Base-by-base conservation (phyloP, 148 eudicot genomes). In the Persicaria maculosa region DNA sequence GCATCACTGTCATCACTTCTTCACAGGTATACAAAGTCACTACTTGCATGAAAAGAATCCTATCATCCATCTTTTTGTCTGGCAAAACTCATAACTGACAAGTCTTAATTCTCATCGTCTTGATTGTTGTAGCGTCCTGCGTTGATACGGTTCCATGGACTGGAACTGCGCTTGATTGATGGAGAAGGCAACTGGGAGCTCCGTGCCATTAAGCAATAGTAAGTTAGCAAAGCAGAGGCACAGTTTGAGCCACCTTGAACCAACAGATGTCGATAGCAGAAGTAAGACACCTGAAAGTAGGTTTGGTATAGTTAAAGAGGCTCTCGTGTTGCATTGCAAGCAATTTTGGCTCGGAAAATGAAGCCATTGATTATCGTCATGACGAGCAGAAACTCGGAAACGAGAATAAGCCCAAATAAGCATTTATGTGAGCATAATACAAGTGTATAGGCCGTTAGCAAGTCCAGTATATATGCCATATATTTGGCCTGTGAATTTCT, bases 131-230 rank as follows among this genome's bases (percentile, higher is more conserved):
- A 94, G 97, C 97, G 97, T 68, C 97, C 98, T 73, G 98, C 98
- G 70, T 83, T 94, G 75, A 94, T 94, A 76, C 96, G 93, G 44
- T 92, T 89, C 89, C 98, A 94, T 80, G 78, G 85, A 9, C 71
- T 72, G 85, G 97, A 94, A 81, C 80, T 94, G 71, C 83, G 91
- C 74, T 79, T 94, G 77, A 85, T 92, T 47, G 98, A 91, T 69
- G 98, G 98, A n/a, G 97, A 94, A 80, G 98, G 98, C 12, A 88
- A 85, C 64, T 91, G 97, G 98, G 97, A 94, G 85, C 97, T 91
- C 75, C 91, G 96, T 40, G 79, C 87, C 48, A 85, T 89, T 64
- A 72, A 78, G 79, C 83, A 83, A 74, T 83, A 78, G 19, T 40
- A 40, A 43, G 25, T 25, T 16, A 11, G 68, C 68, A 11, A 15